Evolutionary conservation across 495 filamentous ascomycete species (phyloP).

Genomic region (Lepraria neglecta): DNA sequence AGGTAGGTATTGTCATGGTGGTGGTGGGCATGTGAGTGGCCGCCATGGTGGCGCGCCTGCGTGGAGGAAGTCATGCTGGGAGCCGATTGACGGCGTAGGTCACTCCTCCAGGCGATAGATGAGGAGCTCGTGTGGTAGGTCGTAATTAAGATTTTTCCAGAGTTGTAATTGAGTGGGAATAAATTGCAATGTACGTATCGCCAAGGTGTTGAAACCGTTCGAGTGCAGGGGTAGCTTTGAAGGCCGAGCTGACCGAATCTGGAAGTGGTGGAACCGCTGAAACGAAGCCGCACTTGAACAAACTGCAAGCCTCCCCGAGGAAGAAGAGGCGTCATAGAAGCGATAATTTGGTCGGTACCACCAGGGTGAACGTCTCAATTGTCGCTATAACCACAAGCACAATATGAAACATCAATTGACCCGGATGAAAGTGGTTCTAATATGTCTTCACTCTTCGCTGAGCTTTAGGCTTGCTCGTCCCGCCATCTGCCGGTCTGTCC

Average conservation of each 20-base stretch:
- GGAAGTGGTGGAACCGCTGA: constrained; percentile 2
- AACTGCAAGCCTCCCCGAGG: constrained; percentile 4
- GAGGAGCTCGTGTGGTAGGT: constrained; percentile 8
- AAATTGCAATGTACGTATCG: neutral
- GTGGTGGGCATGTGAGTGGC: constrained; percentile 51
- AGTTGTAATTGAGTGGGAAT: neutral
- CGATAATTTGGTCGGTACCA: constrained; percentile 9
- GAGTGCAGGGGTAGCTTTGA: constrained; percentile 6
- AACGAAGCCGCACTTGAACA: constrained; percentile 17
- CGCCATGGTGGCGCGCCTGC: constrained; percentile 25
- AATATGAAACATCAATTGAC: constrained; percentile 1
- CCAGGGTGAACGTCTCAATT: constrained; percentile 18
- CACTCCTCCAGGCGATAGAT: neutral
- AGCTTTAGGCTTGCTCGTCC: neutral
- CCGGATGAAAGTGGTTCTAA: neutral
- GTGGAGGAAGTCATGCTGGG: constrained; percentile 21
- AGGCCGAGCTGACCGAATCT: constrained; percentile 9
- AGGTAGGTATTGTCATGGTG: constrained; percentile 86
- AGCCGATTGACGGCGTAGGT: neutral
- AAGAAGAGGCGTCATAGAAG: constrained; percentile 14
- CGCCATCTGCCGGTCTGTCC: constrained; percentile 8
- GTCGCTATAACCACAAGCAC: neutral
- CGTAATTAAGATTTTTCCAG: neutral
- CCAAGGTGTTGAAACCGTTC: neutral
- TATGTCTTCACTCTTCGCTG: constrained; percentile 2